Evolutionary conservation across 192 early-diverging fungal species (phyloP), one percentile per base, ranked within the genome.

Genomic region (Podila verticillata): DNA sequence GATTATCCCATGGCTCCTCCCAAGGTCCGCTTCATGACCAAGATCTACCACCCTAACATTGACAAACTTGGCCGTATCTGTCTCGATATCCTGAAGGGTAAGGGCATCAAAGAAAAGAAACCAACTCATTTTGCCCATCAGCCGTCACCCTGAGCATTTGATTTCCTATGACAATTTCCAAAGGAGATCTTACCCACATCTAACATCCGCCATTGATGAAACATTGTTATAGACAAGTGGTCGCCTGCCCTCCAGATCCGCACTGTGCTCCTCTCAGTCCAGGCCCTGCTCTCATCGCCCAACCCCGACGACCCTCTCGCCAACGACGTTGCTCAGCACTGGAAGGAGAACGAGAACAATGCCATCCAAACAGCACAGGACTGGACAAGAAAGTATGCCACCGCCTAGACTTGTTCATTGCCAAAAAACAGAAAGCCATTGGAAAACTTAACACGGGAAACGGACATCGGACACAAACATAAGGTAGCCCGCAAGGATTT

Each of bases 21-120:
- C 48, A 99, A 97, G 88, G 98, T 99, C 47, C 95, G 96, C 26
- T 98, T 96, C 72, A 86, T 99, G 83, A 99, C 98, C 58, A 96
- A 95, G 84, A 99, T 99, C 82, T 99, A 99, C 86, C 96, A 98
- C 82, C 96, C 96, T 24, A 99, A 99, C 82, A 99, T 99, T 82
- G 98, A 99, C 85, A 98, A 96, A 87, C 91, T 98, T 28, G 98
- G 98, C 24, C 90, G 96, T 61, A 98, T 99, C 72, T 99, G 98
- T 64, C 87, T 99, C 66, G 98, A 99, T 78, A 99, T 99, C 84
- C 83, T 99, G 67, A 99, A 99, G 88, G 95, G 94, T 95, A 72
- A 77, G 24, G 26, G 19, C 6, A 19, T 22, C 13, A 5, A 49
- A 47, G 39, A 2, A 44, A 4, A 44, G 13, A 4, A 44, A 3